A percentile compares a stretch with the other conserved stretches of the same genome.
These are phyloP conservation scores for Buddleja alternifolia DNA, from an alignment of 257 asterid species.

Conservation along the genomic window DNA sequence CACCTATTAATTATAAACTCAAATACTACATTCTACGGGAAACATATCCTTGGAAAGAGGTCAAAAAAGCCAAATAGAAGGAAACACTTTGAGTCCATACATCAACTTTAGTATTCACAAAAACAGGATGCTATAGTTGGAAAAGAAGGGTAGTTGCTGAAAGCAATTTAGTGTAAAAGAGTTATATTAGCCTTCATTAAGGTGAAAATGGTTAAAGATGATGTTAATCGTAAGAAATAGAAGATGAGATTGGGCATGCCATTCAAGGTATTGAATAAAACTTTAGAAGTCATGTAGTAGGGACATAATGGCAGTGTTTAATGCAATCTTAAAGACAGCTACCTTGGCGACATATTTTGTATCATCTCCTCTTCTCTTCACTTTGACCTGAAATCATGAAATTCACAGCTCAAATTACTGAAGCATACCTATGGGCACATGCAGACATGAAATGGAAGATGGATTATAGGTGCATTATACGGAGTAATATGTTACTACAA, in stretches of 20 bases:
- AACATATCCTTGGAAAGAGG: not conserved
- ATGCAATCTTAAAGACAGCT: constrained; percentile 19
- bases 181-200: not conserved
- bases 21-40: constrained; percentile 5
- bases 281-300: not conserved
- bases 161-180: constrained; percentile 2
- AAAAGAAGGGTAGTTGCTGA: not conserved
- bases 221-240: too few species aligned
- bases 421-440: constrained; percentile 5
- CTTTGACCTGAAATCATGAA: constrained; percentile 59
- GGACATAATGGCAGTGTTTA: not conserved
- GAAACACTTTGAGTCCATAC: too few species aligned
- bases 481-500: not conserved
- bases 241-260: not conserved
- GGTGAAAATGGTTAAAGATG: too few species aligned
- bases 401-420: constrained; percentile 2
- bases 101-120: too few species aligned
- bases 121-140: constrained; percentile 4
- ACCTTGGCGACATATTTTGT: constrained; percentile 80
- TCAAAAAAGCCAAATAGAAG: constrained; percentile 5
- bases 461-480: too few species aligned
- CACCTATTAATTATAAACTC: too few species aligned
- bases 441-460: not conserved
- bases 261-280: not conserved
- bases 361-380: constrained; percentile 75